Conservation (phyloP, 257 asterid genomes). For the Mentha longifolia region DNA sequence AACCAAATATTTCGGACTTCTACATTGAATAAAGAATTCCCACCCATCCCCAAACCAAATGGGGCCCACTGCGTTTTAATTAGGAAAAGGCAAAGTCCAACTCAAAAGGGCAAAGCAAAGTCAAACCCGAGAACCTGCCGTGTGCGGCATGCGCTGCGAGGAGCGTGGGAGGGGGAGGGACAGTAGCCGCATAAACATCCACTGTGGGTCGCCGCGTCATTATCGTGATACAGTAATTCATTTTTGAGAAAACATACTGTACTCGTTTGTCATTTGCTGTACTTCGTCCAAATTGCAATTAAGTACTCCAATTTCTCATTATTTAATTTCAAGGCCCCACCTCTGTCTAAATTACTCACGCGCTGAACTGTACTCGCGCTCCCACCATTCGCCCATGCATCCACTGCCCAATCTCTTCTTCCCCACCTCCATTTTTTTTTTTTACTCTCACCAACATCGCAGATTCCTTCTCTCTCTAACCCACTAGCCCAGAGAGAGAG, state of each 20-base stretch:
- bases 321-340: slow-evolving; percentile 27
- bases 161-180: slow-evolving; percentile 25
- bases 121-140: not conserved
- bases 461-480: slow-evolving; percentile 36
- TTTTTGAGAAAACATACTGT: not conserved
- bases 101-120: not conserved
- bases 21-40: no score
- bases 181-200: slow-evolving; percentile 23
- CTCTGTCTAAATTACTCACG: not conserved
- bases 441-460: slow-evolving; percentile 13
- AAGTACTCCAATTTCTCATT: not conserved
- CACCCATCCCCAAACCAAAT: not conserved
- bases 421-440: slow-evolving; percentile 18
- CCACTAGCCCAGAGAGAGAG: slow-evolving; percentile 23
- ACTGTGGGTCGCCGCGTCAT: slow-evolving; percentile 48
- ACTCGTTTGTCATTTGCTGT: not conserved
- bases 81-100: not conserved
- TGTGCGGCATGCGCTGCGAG: slow-evolving; percentile 6
- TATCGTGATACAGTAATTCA: slow-evolving; percentile 4
- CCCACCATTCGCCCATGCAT: slow-evolving; percentile 34
- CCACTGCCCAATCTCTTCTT: slow-evolving; percentile 33
- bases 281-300: slow-evolving; percentile 23
- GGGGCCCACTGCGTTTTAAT: not conserved
- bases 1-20: not conserved
- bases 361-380: slow-evolving; percentile 31